Percentiles rank a stretch among this genome's conserved stretches.
phyloP scores from a whole-genome alignment of 768 basidiomycete species.

The Pleurotus citrinopileatus region DNA sequence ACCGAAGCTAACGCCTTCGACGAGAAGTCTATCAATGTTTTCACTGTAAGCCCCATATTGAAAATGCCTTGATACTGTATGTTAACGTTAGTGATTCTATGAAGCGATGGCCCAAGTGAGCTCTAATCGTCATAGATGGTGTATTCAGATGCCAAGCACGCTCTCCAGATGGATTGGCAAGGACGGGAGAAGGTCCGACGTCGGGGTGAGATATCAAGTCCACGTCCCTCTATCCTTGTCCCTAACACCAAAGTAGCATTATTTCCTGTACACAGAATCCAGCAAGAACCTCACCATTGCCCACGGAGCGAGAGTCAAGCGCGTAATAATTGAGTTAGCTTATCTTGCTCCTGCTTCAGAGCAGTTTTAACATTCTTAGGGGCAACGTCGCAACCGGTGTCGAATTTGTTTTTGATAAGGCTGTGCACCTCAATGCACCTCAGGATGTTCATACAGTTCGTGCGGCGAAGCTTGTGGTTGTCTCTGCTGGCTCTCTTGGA shows the following conservation, averaged over 20 bases:
- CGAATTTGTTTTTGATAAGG: background rate
- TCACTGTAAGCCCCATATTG: background rate
- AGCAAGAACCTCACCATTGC: background rate
- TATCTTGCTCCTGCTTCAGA: too few relatives aligned
- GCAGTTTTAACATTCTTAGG: too few relatives aligned
- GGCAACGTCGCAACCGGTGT: background rate
- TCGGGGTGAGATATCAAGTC: background rate
- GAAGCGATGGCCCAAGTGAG: background rate
- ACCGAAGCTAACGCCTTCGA: background rate
- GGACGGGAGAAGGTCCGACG: background rate
- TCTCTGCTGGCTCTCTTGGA: background rate
- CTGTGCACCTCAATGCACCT: slow-evolving; percentile 12
- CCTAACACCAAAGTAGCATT: background rate
- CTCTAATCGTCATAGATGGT: background rate
- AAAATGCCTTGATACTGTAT: background rate
- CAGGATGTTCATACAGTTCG: background rate
- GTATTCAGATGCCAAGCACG: too few relatives aligned
- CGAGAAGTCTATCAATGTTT: background rate
- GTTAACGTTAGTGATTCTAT: background rate
- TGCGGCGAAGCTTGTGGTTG: background rate
- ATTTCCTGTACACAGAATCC: background rate
- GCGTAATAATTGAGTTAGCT: background rate
- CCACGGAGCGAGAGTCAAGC: background rate
- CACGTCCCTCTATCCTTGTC: too few relatives aligned
- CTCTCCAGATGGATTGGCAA: background rate